These are phyloP conservation scores for Candida tibetensis DNA, from an alignment of 805 yeast genomes.

Conservation along the genomic window DNA sequence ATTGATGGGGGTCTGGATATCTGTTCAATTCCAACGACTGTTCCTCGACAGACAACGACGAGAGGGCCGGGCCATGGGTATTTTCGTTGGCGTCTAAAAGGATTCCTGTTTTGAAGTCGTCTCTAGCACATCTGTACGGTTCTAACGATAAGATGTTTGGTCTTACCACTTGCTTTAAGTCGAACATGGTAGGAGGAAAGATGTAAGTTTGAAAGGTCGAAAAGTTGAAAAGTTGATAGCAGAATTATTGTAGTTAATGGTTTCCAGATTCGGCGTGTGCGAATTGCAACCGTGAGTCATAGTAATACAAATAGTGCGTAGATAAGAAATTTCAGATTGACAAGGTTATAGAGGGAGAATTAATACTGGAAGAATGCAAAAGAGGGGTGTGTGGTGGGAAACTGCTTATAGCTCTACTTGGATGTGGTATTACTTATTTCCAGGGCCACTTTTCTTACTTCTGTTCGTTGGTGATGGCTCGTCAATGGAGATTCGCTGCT, in stretches of 20 bases:
- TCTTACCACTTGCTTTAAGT: conserved; percentile 61
- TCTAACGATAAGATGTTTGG: conserved; percentile 80
- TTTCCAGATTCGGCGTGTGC: conserved; percentile 1
- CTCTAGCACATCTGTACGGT: conserved; percentile 97
- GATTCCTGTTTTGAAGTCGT: conserved; percentile 86
- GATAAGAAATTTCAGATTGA: too few species aligned
- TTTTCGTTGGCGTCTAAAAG: conserved; percentile 95
- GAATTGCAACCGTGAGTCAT: background rate
- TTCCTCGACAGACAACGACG: conserved; percentile 44
- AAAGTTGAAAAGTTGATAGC: too few species aligned
- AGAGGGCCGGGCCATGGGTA: conserved; percentile 82
- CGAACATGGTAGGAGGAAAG: conserved; percentile 32
- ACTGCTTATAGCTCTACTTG: too few species aligned
- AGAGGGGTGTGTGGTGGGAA: too few species aligned
- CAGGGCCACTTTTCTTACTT: too few species aligned
- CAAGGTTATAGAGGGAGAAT: background rate
- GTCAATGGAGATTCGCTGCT: too few species aligned
- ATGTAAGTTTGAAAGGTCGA: background rate
- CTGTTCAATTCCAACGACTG: conserved; percentile 64
- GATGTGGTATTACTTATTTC: too few species aligned
- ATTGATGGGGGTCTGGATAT: conserved; percentile 96
- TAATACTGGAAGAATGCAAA: too few species aligned
- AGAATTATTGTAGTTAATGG: too few species aligned
- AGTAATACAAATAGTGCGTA: too few species aligned
- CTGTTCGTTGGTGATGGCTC: too few species aligned